Evolutionary conservation across 495 filamentous ascomycete genomes (phyloP), one percentile per base, ranked within the genome.

Genomic region (Annulohypoxylon maeteangense): DNA sequence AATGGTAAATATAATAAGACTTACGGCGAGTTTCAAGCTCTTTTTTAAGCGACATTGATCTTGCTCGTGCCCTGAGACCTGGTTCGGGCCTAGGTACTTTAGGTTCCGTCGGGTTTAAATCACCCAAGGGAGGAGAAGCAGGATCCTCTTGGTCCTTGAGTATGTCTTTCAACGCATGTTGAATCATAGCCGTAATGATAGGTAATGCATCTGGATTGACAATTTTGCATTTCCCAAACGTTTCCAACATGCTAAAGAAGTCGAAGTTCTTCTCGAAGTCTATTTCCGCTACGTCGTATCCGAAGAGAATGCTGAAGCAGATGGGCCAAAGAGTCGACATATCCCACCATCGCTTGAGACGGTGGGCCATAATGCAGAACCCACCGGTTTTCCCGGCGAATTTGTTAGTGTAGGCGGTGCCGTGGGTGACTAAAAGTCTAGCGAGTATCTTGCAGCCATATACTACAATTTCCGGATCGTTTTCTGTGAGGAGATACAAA

Each of bases 291-390:
- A 95, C 86, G 75, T 97, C 93, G 54, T 86, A 83, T 14, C 91
- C 93, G 77, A 99, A 96, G 8, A 99, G 81, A 50, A 98, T 90
- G 51, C 92, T 88, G 80, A 99, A 95, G 75, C 92, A 93, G 36
- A 95, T 90, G 6, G 91, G 89, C 96, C 96, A 99, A 29, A 98
- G 77, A 7, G 88, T 85, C 7, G 93, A 87, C 12, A 95, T 84
- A 76, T 91, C 90, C 95, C 95, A 98, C 91, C 93, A 97, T 77
- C 89, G 83, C 74, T 89, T 93, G 10, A 99, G 84, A 44, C 91
- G 87, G 73, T 92, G 84, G 42, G 89, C 90, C 88, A 98, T 89
- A 55, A 97, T 90, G 40, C 85, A 81, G 80, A 97, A 97, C 1
- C 95, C 95, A 4, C 93, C 93, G 34, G 88, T 92, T 74, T 94